Percentiles rank a stretch among this genome's conserved stretches.
Conservation (phyloP, 805 yeast genomes). For the Saccharomycopsis olivae region DNA sequence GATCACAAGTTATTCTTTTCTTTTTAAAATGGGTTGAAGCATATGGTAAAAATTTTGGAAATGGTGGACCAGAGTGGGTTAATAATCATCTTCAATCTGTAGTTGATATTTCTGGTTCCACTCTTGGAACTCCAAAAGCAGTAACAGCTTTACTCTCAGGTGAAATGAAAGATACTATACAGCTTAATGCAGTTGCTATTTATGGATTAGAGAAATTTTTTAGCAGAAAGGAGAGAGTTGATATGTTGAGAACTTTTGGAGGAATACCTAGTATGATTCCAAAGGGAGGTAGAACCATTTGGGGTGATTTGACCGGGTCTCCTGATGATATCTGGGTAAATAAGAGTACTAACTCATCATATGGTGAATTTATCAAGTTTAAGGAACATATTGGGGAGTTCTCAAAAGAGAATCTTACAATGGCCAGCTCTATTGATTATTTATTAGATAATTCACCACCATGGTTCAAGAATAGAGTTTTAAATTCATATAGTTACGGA, state of each 20-base stretch:
- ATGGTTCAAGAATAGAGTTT: slow-evolving; percentile 62
- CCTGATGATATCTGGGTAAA: slow-evolving; percentile 50
- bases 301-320: slow-evolving; percentile 66
- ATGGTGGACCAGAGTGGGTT: slow-evolving; percentile 89
- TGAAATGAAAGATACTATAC: slow-evolving; percentile 97
- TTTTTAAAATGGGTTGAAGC: slow-evolving; percentile 98
- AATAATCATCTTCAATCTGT: slow-evolving; percentile 71
- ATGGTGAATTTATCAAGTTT: slow-evolving; percentile 69
- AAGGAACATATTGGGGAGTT: slow-evolving; percentile 32
- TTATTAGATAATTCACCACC: slow-evolving; percentile 55
- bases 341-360: slow-evolving; percentile 25
- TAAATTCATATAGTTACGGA: slow-evolving; percentile 72
- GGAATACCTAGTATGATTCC: slow-evolving; percentile 95
- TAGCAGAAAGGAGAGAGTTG: slow-evolving; percentile 79
- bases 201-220: slow-evolving; percentile 92
- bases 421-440: slow-evolving; percentile 57
- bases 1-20: slow-evolving; percentile 78
- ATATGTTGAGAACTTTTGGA: slow-evolving; percentile 80
- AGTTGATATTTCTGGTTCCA: slow-evolving; percentile 84
- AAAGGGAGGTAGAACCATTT: slow-evolving; percentile 81
- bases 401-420: slow-evolving; percentile 46
- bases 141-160: slow-evolving; percentile 90
- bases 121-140: slow-evolving; percentile 90
- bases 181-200: slow-evolving; percentile 83
- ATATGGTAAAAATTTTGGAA: slow-evolving; percentile 65